Percentiles rank a stretch among this genome's conserved stretches.
Conservation (phyloP, 257 asterid species). For the Solanum tarapatanum region DNA sequence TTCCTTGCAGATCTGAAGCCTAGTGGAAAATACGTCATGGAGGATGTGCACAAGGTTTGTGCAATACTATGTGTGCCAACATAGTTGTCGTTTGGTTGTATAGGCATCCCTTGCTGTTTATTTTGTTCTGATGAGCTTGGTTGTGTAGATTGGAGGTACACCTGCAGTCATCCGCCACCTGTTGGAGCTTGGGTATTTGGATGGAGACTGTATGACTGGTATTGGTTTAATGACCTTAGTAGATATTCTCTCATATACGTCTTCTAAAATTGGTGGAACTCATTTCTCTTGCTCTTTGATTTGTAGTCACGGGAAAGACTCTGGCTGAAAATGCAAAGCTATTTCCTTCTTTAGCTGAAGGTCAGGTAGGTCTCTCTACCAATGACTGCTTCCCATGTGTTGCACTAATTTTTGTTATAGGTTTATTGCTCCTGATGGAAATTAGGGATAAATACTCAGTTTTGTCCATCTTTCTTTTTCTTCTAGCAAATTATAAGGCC, state of each 20-base stretch:
- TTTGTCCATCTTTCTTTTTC: not conserved
- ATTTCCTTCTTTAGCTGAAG: slow-evolving; percentile 64
- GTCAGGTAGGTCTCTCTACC: slow-evolving; percentile 46
- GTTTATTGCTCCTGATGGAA: not conserved
- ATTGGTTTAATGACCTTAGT: not conserved
- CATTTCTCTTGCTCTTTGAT: not conserved
- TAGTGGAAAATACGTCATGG: slow-evolving; percentile 98
- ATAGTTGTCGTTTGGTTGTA: not conserved
- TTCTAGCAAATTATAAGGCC: slow-evolving; percentile 89
- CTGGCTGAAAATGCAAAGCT: slow-evolving; percentile 88
- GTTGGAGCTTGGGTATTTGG: slow-evolving; percentile 65
- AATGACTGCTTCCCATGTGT: not conserved
- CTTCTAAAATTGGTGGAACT: not conserved
- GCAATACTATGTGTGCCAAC: not conserved
- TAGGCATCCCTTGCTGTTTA: not conserved
- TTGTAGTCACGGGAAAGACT: slow-evolving; percentile 81
- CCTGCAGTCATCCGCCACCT: slow-evolving; percentile 72
- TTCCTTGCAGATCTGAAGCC: slow-evolving; percentile 99
- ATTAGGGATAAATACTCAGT: not conserved
- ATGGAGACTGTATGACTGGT: slow-evolving; percentile 93
- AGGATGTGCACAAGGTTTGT: slow-evolving; percentile 87
- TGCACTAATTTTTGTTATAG: not conserved
- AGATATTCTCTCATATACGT: not conserved
- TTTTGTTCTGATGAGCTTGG: not conserved
- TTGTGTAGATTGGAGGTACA: slow-evolving; percentile 85